Conservation (phyloP, 768 basidiomycete genomes). For the Panus rudis region DNA sequence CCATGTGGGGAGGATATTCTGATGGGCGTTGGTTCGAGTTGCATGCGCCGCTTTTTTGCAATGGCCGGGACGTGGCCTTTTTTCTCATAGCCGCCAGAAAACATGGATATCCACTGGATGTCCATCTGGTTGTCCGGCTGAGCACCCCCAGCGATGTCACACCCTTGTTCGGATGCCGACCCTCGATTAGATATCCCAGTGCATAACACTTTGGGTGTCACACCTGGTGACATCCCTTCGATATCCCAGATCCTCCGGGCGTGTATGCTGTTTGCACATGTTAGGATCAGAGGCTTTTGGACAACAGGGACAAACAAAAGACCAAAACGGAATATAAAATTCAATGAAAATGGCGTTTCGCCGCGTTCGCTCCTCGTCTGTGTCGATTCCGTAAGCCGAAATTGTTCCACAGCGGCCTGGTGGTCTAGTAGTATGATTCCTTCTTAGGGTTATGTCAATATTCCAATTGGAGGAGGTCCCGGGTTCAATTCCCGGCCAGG, state of each 20-base stretch:
- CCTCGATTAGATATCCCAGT: neutral
- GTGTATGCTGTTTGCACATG: slow-evolving; percentile 16
- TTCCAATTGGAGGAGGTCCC: slow-evolving; percentile 64
- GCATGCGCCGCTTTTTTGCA: too few relatives aligned
- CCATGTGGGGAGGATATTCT: too few relatives aligned
- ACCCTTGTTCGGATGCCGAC: neutral
- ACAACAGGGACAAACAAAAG: slow-evolving; percentile 10
- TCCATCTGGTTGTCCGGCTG: too few relatives aligned
- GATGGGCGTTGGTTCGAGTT: too few relatives aligned
- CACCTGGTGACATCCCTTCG: neutral
- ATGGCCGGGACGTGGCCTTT: too few relatives aligned
- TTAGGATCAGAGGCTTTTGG: slow-evolving; percentile 16
- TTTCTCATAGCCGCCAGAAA: too few relatives aligned
- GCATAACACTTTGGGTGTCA: neutral
- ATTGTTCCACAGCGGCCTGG: too few relatives aligned
- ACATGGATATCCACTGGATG: too few relatives aligned
- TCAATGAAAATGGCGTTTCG: too few relatives aligned
- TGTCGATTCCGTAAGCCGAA: too few relatives aligned
- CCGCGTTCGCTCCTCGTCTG: too few relatives aligned
- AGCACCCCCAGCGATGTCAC: neutral
- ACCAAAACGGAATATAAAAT: too few relatives aligned
- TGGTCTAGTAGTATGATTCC: slow-evolving; percentile 29
- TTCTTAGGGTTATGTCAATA: slow-evolving; percentile 41
- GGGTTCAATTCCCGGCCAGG: slow-evolving; percentile 86
- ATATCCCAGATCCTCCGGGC: neutral